These are phyloP conservation scores for Metarhizium robertsii DNA, from an alignment of 2,329 filamentous ascomycete genomes.

Conservation along the genomic window DNA sequence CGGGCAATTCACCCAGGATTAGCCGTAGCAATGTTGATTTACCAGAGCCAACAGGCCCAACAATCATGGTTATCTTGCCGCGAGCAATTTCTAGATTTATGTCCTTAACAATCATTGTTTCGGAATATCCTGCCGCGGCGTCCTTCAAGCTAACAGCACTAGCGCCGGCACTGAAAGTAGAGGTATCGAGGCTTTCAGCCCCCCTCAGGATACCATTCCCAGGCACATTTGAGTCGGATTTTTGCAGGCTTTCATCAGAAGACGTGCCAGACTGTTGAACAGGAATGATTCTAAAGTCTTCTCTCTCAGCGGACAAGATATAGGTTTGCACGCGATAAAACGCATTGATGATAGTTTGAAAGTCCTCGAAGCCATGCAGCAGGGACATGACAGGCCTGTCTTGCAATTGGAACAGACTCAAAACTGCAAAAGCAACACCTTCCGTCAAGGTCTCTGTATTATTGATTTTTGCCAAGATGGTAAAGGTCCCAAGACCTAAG, in stretches of 20 bases:
- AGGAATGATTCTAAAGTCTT: conserved; percentile 3
- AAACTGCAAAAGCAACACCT: conserved; percentile 11
- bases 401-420: conserved; percentile 12
- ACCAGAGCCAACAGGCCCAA: conserved; percentile 14
- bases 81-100: conserved; percentile 8
- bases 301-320: conserved; percentile 10
- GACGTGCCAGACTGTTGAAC: neutral
- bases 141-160: conserved; percentile 1
- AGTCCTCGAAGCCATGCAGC: conserved; percentile 12
- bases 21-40: conserved; percentile 15
- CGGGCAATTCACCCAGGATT: conserved; percentile 14
- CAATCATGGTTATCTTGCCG: conserved; percentile 13
- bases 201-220: neutral
- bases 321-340: conserved; percentile 14
- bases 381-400: conserved; percentile 11
- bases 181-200: neutral
- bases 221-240: neutral
- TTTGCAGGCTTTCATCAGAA: neutral
- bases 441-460: conserved; percentile 10
- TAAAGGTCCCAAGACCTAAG: conserved; percentile 11
- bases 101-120: conserved; percentile 3
- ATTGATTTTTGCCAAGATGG: conserved; percentile 8
- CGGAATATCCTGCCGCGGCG: conserved; percentile 7
- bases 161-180: neutral
- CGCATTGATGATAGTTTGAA: conserved; percentile 12